Percentiles rank a stretch among this genome's conserved stretches.
Evolutionary conservation across 768 basidiomycete species (phyloP).

Genomic region (Hebeloma cylindrosporum): DNA sequence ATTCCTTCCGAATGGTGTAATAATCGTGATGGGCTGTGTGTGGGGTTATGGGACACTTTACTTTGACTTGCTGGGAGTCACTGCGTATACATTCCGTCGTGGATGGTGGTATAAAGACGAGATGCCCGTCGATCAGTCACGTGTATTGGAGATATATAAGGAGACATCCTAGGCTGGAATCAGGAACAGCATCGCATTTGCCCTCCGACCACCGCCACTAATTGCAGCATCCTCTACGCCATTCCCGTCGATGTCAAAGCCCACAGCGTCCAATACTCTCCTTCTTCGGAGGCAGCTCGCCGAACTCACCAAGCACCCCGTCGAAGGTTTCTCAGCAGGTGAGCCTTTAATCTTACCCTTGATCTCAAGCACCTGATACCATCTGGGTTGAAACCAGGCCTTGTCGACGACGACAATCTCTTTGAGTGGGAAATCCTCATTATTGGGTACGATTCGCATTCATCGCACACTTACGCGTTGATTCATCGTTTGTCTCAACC

Average conservation of each 20-base stretch:
- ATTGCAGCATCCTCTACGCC: background rate
- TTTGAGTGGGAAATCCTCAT: slow-evolving; percentile 97
- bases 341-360: slow-evolving; percentile 26
- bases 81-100: too few relatives aligned
- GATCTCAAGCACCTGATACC: slow-evolving; percentile 25
- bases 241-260: slow-evolving; percentile 50
- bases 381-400: slow-evolving; percentile 50
- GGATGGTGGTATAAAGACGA: too few relatives aligned
- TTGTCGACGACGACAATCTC: slow-evolving; percentile 92
- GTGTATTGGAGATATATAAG: slow-evolving; percentile 20
- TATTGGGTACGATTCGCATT: slow-evolving; percentile 66
- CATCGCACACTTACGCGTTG: background rate
- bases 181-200: slow-evolving; percentile 20
- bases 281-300: slow-evolving; percentile 76
- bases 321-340: slow-evolving; percentile 97
- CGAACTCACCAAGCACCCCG: slow-evolving; percentile 90
- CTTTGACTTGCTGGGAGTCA: too few relatives aligned
- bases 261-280: slow-evolving; percentile 50
- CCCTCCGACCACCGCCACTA: slow-evolving; percentile 17
- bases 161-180: slow-evolving; percentile 3
- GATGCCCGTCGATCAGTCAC: slow-evolving; percentile 13
- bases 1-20: too few relatives aligned
- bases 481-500: slow-evolving; percentile 5
- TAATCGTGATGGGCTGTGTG: too few relatives aligned
- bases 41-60: too few relatives aligned